Evolutionary conservation across 352 stramenopile species (phyloP).

Genomic region (Phytophthora citrophthora): DNA sequence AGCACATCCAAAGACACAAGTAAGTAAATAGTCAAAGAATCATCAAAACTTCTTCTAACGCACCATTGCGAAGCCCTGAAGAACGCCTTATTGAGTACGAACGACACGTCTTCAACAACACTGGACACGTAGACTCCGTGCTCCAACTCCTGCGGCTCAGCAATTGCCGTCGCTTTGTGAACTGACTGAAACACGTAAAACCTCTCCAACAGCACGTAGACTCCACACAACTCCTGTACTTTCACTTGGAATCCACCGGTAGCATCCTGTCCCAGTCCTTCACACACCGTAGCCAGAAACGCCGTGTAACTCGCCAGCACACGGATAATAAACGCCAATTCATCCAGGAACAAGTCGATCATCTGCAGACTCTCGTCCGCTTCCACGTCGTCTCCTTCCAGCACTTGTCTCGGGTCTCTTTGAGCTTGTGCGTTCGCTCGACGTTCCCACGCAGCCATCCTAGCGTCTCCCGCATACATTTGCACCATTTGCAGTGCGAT

Average conservation of each 20-base stretch:
- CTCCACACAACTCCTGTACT: slow-evolving; percentile 76
- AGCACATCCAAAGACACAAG: slow-evolving; percentile 6
- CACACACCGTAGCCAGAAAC: slow-evolving; percentile 63
- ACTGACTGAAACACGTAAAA: slow-evolving; percentile 90
- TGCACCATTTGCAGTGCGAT: slow-evolving; percentile 72
- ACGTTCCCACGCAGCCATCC: slow-evolving; percentile 82
- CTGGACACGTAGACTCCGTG: slow-evolving; percentile 74
- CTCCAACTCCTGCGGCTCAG: slow-evolving; percentile 79
- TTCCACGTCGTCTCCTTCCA: slow-evolving; percentile 44
- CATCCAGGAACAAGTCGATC: slow-evolving; percentile 85
- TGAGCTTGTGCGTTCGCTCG: slow-evolving; percentile 64
- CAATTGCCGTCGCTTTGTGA: slow-evolving; percentile 84
- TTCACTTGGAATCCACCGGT: slow-evolving; percentile 56
- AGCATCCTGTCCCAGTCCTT: slow-evolving; percentile 45
- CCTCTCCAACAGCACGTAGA: slow-evolving; percentile 83
- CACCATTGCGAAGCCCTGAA: slow-evolving; percentile 78
- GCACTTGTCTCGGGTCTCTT: slow-evolving; percentile 36
- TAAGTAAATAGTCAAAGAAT: neutral
- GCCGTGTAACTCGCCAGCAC: slow-evolving; percentile 71
- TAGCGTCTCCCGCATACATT: slow-evolving; percentile 74
- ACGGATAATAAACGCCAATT: slow-evolving; percentile 79
- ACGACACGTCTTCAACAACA: slow-evolving; percentile 86
- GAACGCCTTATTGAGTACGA: slow-evolving; percentile 87
- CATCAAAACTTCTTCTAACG: slow-evolving; percentile 5
- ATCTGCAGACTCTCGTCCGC: slow-evolving; percentile 89